Conservation (phyloP, 441 rosid species). For the Aquilaria agallochum region DNA sequence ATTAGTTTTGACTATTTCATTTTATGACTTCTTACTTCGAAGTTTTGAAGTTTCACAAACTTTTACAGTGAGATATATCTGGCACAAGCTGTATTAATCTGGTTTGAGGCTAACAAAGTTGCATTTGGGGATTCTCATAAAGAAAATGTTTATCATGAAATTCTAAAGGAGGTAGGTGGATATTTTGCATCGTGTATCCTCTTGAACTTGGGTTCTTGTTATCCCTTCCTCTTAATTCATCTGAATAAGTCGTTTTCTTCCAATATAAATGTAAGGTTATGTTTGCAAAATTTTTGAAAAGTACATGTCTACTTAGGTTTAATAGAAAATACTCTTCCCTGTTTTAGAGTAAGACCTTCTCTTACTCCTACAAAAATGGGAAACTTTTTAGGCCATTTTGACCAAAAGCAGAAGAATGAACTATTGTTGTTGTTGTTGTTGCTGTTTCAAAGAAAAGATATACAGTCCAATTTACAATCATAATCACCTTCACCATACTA, state of each 20-base stretch:
- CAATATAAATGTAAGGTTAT: no score
- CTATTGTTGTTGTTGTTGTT: no score
- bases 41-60: conserved; percentile 31
- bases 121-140: conserved; percentile 23
- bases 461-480: no score
- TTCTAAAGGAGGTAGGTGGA: conserved; percentile 53
- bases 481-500: no score
- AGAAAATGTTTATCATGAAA: conserved; percentile 26
- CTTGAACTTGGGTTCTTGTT: not conserved
- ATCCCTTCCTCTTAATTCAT: not conserved
- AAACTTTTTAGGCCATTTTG: no score
- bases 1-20: conserved; percentile 6
- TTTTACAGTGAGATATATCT: conserved; percentile 75
- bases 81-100: conserved; percentile 56
- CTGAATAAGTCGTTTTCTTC: not conserved
- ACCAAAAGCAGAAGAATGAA: no score
- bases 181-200: conserved; percentile 11
- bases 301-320: no score
- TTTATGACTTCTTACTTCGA: not conserved
- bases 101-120: conserved; percentile 47
- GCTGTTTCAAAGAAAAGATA: no score
- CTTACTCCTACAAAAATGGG: no score
- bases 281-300: no score
- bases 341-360: no score
- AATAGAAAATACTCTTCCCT: no score